phyloP scores from a whole-genome alignment of 805 yeast genomes.

The Lipomyces starkeyi region DNA sequence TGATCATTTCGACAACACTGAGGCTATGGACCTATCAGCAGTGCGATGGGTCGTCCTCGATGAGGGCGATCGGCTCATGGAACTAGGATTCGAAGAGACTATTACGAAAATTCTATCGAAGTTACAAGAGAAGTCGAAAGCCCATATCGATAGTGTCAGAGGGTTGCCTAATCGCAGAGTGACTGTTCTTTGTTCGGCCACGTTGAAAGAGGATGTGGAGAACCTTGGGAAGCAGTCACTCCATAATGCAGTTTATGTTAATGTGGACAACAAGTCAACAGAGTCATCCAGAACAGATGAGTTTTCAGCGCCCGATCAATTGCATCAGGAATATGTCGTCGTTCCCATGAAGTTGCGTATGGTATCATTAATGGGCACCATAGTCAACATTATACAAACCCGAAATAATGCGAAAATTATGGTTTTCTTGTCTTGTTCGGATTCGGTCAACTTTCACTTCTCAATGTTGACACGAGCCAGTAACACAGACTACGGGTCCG shows the following conservation, averaged over 20 bases:
- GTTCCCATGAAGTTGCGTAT: slow-evolving; percentile 92
- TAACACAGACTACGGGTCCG: slow-evolving; percentile 35
- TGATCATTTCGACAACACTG: slow-evolving; percentile 92
- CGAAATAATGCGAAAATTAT: slow-evolving; percentile 51
- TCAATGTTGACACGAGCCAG: slow-evolving; percentile 69
- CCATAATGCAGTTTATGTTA: slow-evolving; percentile 65
- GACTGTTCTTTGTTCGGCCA: slow-evolving; percentile 91
- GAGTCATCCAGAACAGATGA: slow-evolving; percentile 12
- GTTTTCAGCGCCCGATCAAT: slow-evolving; percentile 83
- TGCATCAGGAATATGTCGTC: slow-evolving; percentile 76
- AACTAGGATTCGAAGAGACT: slow-evolving; percentile 94
- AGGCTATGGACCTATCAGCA: slow-evolving; percentile 70
- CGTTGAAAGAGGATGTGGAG: slow-evolving; percentile 79
- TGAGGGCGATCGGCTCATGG: slow-evolving; percentile 96
- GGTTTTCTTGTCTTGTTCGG: slow-evolving; percentile 91
- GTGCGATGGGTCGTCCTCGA: slow-evolving; percentile 89
- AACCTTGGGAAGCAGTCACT: slow-evolving; percentile 81
- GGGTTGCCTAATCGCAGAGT: slow-evolving; percentile 72
- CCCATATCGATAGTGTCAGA: slow-evolving; percentile 47
- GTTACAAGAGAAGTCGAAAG: slow-evolving; percentile 55
- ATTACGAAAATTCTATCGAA: slow-evolving; percentile 72
- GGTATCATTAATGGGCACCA: slow-evolving; percentile 74
- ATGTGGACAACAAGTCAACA: slow-evolving; percentile 12
- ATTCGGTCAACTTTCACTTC: slow-evolving; percentile 94
- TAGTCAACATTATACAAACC: slow-evolving; percentile 56